Evolutionary conservation across 1,284 basidiomycete species (phyloP), one percentile per base, ranked within the genome.

Genomic region (Trametes hirsuta): DNA sequence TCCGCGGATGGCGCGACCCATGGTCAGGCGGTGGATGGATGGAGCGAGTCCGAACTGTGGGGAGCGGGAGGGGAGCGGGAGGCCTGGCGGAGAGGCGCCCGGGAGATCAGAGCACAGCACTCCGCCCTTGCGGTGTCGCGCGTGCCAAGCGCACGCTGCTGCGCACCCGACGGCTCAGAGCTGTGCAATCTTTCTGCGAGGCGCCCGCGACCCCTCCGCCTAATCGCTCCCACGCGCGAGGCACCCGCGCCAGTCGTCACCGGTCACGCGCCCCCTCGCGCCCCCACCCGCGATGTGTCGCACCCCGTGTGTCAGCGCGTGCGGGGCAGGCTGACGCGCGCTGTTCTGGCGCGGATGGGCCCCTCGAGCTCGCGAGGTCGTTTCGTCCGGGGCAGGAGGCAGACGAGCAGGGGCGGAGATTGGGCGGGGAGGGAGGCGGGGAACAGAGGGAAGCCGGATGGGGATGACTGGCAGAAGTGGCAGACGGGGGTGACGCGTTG

Each of bases 91-190:
- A 35, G 10, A 22, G 21, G 51, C 41, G 42, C 48, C 21, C 39
- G 52, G 55, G 47, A 51, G 55, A 62, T 58, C 55, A 52, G 53
- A 48, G 62, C 62, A 64, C 62, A 64, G 62, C 62, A 64, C 62
- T 47, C 52, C 55, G 58, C 62, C 52, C 59, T 61, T 55, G 62
- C 62, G 59, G 62, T 64, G 62, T 60, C 47, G 58, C 55, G 58
- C 55, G 44, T 55, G 58, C 62, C 55, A 55, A 58, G 62, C 62
- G 62, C 55, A 25, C 25, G 30, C 46, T 36, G 44, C 58, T 40
- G 53, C 47, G 49, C 55, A 55, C 55, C 25, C 58, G 47, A 50
- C 54, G 35, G 15, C 36, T 30, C 50, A 58, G 62, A 55, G 62
- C 62, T 64, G 62, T 64, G 62, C 62, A 35, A 21, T 36, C 37